Conservation (phyloP, 345 rosid species). For the Passiflora organensis region DNA sequence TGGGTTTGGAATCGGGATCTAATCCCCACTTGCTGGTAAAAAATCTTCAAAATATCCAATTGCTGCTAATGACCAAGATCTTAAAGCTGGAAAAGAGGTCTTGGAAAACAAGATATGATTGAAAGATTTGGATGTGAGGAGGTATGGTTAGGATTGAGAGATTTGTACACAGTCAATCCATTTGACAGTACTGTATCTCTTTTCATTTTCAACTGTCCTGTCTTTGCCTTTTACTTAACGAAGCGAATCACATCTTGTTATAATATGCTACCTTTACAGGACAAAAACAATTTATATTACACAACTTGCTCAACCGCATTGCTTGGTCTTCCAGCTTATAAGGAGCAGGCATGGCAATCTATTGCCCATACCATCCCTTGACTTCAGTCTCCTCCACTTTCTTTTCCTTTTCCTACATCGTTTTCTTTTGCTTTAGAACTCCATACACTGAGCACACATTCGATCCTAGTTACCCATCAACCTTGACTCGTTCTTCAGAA, state of each 20-base stretch:
- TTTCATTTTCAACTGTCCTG: slow-evolving; percentile 11
- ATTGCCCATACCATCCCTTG: slow-evolving; percentile 35
- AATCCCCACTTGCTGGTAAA: slow-evolving; percentile 37
- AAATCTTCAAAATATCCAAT: slow-evolving; percentile 22
- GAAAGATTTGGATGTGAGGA: no score
- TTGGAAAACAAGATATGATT: no score
- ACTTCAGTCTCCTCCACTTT: slow-evolving; percentile 36
- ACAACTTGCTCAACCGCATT: slow-evolving; percentile 44
- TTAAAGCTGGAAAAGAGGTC: no score
- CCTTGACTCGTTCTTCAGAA: no score
- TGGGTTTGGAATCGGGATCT: slow-evolving; percentile 29
- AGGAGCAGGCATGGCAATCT: slow-evolving; percentile 33
- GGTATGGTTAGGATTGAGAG: slow-evolving; percentile 27
- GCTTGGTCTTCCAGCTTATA: slow-evolving; percentile 31
- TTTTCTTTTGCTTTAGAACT: slow-evolving; percentile 5
- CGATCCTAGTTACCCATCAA: neutral
- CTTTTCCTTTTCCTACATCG: slow-evolving; percentile 7
- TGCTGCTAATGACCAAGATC: slow-evolving; percentile 25
- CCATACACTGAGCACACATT: slow-evolving; percentile 1
- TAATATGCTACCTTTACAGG: neutral
- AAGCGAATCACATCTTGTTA: slow-evolving; percentile 35
- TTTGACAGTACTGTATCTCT: slow-evolving; percentile 27
- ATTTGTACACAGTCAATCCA: slow-evolving; percentile 21
- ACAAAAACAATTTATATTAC: slow-evolving; percentile 20
- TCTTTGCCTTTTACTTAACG: slow-evolving; percentile 21